phyloP scores from a whole-genome alignment of 345 rosid genomes.

The Euphorbia tirucalli region DNA sequence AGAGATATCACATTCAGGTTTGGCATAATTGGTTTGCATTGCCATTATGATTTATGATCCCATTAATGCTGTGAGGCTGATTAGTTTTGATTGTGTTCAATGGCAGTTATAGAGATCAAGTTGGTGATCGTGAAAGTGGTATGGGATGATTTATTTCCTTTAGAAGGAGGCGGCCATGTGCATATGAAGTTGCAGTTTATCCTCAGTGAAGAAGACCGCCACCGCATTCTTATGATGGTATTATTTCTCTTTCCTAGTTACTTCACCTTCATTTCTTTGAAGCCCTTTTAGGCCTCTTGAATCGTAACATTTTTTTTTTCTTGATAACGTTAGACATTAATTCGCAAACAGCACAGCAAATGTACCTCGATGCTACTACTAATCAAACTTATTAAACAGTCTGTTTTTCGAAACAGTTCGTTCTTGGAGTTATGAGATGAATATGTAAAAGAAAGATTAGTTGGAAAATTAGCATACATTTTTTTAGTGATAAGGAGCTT shows the following conservation, averaged over 20 bases:
- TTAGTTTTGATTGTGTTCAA: conserved; percentile 22
- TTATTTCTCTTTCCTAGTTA: not conserved
- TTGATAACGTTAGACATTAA: too few species aligned
- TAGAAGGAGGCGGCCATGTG: conserved; percentile 72
- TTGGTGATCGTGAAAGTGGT: conserved; percentile 69
- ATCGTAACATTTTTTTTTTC: too few species aligned
- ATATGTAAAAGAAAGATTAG: too few species aligned
- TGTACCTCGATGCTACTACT: not conserved
- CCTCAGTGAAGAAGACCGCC: conserved; percentile 77
- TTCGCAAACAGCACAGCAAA: not conserved
- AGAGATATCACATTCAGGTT: conserved; percentile 57
- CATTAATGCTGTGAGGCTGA: conserved; percentile 17
- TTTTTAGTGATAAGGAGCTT: too few species aligned
- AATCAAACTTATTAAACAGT: not conserved
- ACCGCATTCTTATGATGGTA: conserved; percentile 67
- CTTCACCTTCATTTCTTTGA: not conserved
- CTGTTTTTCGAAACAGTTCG: not conserved
- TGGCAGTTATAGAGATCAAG: conserved; percentile 65
- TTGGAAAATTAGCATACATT: too few species aligned
- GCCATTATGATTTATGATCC: conserved; percentile 6
- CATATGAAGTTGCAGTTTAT: conserved; percentile 75
- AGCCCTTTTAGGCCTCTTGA: not conserved
- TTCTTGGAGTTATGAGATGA: not conserved
- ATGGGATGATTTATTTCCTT: conserved; percentile 61
- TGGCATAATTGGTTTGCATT: not conserved